phyloP scores from a whole-genome alignment of 2,329 filamentous ascomycete species.

The Mycosphaerella arachidis region DNA sequence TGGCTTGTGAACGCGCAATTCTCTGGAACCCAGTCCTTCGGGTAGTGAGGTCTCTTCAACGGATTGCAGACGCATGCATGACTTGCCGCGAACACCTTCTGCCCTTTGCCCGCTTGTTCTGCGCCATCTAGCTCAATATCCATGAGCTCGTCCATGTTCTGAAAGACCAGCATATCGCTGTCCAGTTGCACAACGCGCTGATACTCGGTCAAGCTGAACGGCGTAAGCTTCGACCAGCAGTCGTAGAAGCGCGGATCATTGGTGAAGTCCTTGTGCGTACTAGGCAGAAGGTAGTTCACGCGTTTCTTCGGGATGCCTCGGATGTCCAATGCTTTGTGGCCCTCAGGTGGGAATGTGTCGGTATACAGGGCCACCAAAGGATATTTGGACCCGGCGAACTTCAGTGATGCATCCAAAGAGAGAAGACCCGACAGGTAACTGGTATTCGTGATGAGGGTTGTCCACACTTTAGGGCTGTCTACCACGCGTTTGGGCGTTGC shows the following conservation, averaged over 20 bases:
- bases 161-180: conserved; percentile 77
- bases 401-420: conserved; percentile 73
- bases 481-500: conserved; percentile 28
- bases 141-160: conserved; percentile 93
- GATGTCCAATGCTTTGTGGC: conserved; percentile 62
- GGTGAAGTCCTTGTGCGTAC: conserved; percentile 60
- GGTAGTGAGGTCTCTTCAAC: conserved; percentile 72
- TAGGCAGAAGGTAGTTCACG: conserved; percentile 69
- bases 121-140: conserved; percentile 66
- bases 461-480: conserved; percentile 63
- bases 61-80: conserved; percentile 88
- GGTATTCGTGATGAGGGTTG: conserved; percentile 78
- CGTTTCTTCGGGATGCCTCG: conserved; percentile 66
- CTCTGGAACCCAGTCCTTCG: conserved; percentile 60
- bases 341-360: conserved; percentile 64
- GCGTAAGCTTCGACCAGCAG: conserved; percentile 81
- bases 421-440: conserved; percentile 77
- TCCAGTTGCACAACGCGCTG: conserved; percentile 77
- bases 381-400: conserved; percentile 61
- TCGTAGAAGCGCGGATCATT: conserved; percentile 83
- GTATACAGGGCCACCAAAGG: conserved; percentile 82
- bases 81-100: conserved; percentile 72
- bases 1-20: conserved; percentile 61
- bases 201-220: conserved; percentile 73
- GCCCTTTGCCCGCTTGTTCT: conserved; percentile 48